A percentile compares a stretch with the other conserved stretches of the same genome.
These are phyloP conservation scores for Podospora australis DNA, from an alignment of 495 filamentous ascomycete genomes.

Conservation along the genomic window DNA sequence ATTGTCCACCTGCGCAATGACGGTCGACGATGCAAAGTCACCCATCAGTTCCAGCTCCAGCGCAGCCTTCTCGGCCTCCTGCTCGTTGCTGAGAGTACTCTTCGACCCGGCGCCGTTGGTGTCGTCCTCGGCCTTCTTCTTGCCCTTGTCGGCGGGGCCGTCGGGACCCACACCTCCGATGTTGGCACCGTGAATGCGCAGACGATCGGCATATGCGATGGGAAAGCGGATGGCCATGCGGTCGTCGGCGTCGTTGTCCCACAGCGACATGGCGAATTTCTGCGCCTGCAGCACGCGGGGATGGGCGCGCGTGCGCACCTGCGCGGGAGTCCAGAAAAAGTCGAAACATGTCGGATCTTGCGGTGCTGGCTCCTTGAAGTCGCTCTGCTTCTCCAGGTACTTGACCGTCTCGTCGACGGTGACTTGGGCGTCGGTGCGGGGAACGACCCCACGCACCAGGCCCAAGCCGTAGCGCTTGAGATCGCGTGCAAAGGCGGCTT, in stretches of 20 bases:
- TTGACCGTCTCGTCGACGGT: conserved; percentile 54
- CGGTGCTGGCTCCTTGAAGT: conserved; percentile 46
- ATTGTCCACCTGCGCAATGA: conserved; percentile 73
- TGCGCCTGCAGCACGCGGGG: conserved; percentile 68
- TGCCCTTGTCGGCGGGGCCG: conserved; percentile 13
- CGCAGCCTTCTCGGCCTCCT: conserved; percentile 20
- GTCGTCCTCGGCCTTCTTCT: conserved; percentile 24
- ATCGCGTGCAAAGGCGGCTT: conserved; percentile 45
- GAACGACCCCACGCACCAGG: conserved; percentile 60
- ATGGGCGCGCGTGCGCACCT: conserved; percentile 72
- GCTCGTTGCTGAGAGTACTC: conserved; percentile 2
- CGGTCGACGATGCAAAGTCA: conserved; percentile 38
- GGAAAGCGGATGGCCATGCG: conserved; percentile 53
- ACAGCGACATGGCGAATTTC: conserved; percentile 72
- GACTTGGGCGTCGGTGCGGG: conserved; percentile 47
- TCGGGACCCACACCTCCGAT: conserved; percentile 32
- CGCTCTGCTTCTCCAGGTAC: conserved; percentile 55
- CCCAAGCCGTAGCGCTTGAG: conserved; percentile 60
- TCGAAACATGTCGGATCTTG: conserved; percentile 76
- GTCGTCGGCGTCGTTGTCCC: conserved; percentile 69
- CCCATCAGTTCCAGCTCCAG: conserved; percentile 40
- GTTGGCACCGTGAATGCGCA: conserved; percentile 60
- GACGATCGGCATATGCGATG: conserved; percentile 74
- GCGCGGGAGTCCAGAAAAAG: conserved; percentile 84
- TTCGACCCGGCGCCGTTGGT: conserved; percentile 9